These are phyloP conservation scores for Melaleuca alternifolia DNA, from an alignment of 345 rosid species.

Conservation along the genomic window DNA sequence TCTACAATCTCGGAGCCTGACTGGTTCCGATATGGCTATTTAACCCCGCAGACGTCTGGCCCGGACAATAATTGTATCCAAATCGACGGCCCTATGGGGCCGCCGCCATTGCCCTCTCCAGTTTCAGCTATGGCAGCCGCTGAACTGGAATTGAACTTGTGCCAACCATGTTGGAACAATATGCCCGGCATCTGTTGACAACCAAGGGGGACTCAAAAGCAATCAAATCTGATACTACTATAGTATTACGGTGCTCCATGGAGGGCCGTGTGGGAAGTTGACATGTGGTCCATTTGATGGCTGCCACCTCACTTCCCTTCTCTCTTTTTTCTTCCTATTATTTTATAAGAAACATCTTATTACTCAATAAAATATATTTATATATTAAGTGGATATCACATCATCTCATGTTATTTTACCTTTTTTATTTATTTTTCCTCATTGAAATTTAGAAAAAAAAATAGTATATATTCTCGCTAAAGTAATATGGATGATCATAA, in stretches of 20 bases:
- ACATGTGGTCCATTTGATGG: not conserved
- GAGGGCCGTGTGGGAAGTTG: not conserved
- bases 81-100: not conserved
- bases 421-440: not conserved
- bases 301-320: not conserved
- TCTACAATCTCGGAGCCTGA: constrained; percentile 52
- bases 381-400: not conserved
- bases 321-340: not conserved
- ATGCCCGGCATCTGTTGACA: constrained; percentile 49
- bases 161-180: constrained; percentile 43
- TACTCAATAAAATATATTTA: not conserved
- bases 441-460: not conserved
- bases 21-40: constrained; percentile 26
- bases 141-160: constrained; percentile 9
- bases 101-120: not conserved
- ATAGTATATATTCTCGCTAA: not conserved
- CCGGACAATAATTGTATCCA: not conserved
- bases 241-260: not conserved
- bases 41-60: not conserved
- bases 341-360: not conserved
- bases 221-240: not conserved
- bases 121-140: not conserved
- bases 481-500: not conserved
- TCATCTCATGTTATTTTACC: not conserved
- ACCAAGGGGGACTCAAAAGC: not conserved